These are phyloP conservation scores for Dentipellis fragilis DNA, from an alignment of 768 basidiomycete genomes.

Conservation along the genomic window DNA sequence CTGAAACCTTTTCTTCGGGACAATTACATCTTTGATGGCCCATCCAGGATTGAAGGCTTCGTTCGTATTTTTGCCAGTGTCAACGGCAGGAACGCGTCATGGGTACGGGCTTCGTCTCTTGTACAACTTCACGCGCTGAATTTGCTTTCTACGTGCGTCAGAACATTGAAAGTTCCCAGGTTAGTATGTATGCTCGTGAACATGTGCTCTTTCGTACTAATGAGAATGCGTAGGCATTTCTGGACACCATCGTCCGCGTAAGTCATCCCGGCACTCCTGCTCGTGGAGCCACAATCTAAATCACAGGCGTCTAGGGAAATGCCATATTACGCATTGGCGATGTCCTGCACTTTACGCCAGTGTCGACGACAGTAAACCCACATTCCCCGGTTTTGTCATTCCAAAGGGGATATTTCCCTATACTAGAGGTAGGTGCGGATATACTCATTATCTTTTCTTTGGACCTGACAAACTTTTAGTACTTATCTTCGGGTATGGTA, in stretches of 20 bases:
- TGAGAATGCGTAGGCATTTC: constrained; percentile 14
- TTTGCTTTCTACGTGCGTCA: constrained; percentile 4
- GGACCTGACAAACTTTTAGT: constrained; percentile 16
- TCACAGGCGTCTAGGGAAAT: constrained; percentile 17
- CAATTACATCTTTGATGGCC: constrained; percentile 16
- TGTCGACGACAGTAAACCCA: constrained; percentile 5
- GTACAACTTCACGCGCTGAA: neutral
- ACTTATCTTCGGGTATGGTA: constrained; percentile 21
- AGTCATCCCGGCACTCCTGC: neutral
- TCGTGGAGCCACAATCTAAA: too few relatives aligned
- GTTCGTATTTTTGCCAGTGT: constrained; percentile 16
- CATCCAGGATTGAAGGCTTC: constrained; percentile 18
- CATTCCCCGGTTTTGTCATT: constrained; percentile 21
- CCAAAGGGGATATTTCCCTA: constrained; percentile 22
- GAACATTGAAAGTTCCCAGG: too few relatives aligned
- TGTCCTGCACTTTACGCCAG: constrained; percentile 18
- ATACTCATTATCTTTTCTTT: too few relatives aligned
- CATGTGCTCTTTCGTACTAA: too few relatives aligned
- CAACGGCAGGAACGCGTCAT: constrained; percentile 15
- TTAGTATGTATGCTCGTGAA: too few relatives aligned
- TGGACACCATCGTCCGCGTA: constrained; percentile 17
- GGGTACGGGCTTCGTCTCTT: constrained; percentile 13
- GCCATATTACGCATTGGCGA: constrained; percentile 22
- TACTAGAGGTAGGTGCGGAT: constrained; percentile 19
- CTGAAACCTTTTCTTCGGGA: constrained; percentile 16